Evolutionary conservation across 2,329 filamentous ascomycete species (phyloP), one percentile per base, ranked within the genome.

Genomic region (Dothiorella sarmentorum): DNA sequence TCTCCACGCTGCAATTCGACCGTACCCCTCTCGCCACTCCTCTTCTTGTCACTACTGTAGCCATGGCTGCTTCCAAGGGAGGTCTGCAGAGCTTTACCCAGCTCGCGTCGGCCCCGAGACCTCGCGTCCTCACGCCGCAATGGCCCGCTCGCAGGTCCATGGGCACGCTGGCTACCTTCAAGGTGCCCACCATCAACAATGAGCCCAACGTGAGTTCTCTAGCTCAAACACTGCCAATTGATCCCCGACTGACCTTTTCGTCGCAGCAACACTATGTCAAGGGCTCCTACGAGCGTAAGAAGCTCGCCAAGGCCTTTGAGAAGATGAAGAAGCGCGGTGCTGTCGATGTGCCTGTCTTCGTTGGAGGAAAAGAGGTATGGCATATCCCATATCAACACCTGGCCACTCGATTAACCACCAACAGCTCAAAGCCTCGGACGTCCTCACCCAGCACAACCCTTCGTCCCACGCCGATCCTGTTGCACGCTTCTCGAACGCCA

Each of bases 401-500:
- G 10, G 3, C 17, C 13, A 52, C 17, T 56, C 15, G 24, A 20
- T 63, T 64, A 49, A 60, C 43, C n/a, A 3, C 17, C 11, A 45
- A 10, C 65, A 89, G 85, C 81, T 91, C 76, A 89, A 82, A 72
- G 85, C 85, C 15, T 82, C 84, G 2, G 78, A 82, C 1, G 80
- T 84, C 37, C 83, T 84, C 37, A 85, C 81, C 35, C 94, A 97
- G 75, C 78, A 85, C 71, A 92, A 96, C 76, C 94, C 94, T 20
- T 84, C 91, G 61, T 85, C 91, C 59, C 91, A 97, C 75, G 80
- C 84, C 62, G 82, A 85, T 43, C 81, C 85, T 9, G 81, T 97
- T 60, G 93, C 94, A 44, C 88, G 84, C 59, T 97, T 94, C 79
- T 90, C 91, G 65, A 88, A 89, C 64, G 93, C 93, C 61, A 88